Evolutionary conservation across 148 eudicot genomes (phyloP).

Genomic region (Cornus kousa): DNA sequence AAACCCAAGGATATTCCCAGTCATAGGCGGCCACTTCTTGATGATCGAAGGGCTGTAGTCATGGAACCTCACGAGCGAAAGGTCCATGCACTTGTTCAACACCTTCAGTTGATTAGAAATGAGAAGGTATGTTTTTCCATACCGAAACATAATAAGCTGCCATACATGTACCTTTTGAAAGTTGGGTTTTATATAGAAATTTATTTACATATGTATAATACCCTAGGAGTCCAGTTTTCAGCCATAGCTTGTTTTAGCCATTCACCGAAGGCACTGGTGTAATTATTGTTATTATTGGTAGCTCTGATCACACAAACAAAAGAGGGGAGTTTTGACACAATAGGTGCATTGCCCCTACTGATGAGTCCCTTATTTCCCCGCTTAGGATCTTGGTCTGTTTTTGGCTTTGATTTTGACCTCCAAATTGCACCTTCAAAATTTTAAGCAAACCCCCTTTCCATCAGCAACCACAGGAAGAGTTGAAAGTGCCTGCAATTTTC

Average conservation of each 20-base stretch:
- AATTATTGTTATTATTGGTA: neutral
- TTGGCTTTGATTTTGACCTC: neutral
- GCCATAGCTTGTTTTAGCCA: neutral
- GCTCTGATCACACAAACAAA: neutral
- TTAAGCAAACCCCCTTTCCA: neutral
- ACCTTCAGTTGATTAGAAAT: constrained; percentile 51
- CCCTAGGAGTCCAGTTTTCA: neutral
- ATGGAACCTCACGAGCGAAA: constrained; percentile 66
- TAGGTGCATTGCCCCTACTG: neutral
- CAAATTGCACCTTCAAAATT: neutral
- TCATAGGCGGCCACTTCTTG: constrained; percentile 37
- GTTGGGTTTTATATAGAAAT: neutral
- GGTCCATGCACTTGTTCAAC: constrained; percentile 49
- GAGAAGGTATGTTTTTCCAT: constrained; percentile 53
- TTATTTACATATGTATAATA: neutral
- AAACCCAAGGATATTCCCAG: constrained; percentile 73
- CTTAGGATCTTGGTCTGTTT: no score
- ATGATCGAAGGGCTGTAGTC: constrained; percentile 57
- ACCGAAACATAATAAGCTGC: no score
- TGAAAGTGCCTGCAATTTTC: no score
- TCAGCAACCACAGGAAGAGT: neutral
- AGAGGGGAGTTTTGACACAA: neutral
- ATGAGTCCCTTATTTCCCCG: neutral
- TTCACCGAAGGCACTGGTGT: neutral
- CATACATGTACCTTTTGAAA: neutral